Percentiles rank a stretch among this genome's conserved stretches.
phyloP scores from a whole-genome alignment of 1,139 yeast genomes.

The Geotrichum fermentans region DNA sequence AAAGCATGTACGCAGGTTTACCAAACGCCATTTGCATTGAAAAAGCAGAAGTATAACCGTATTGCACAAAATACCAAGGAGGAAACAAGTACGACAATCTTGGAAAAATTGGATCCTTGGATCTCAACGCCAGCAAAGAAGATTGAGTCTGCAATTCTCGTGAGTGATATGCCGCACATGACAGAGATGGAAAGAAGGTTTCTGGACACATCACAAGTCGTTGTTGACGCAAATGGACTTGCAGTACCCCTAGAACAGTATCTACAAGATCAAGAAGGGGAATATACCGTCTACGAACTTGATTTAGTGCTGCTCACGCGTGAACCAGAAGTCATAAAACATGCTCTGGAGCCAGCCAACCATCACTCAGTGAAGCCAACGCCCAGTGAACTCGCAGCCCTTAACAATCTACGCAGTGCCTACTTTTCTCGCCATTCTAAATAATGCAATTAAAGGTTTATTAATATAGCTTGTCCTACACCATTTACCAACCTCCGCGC shows the following conservation, averaged over 20 bases:
- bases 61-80: too few species aligned
- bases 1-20: not conserved
- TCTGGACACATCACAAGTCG: not conserved
- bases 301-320: constrained; percentile 13
- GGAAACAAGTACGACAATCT: not conserved
- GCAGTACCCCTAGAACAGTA: not conserved
- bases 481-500: constrained; percentile 6
- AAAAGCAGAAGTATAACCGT: not conserved
- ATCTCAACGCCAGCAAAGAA: not conserved
- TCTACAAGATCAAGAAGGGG: not conserved
- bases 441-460: not conserved
- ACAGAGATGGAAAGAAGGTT: not conserved
- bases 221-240: not conserved
- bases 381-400: not conserved
- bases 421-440: not conserved
- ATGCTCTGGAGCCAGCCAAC: not conserved
- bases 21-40: not conserved
- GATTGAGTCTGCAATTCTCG: not conserved
- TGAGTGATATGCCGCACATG: not conserved
- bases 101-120: not conserved
- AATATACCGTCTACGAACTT: constrained; percentile 1
- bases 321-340: constrained; percentile 14
- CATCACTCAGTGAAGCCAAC: not conserved
- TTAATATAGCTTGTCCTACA: not conserved
- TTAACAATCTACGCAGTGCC: not conserved